Base-by-base conservation (phyloP, 805 yeast genomes). In the Metschnikowia reukaufii region DNA sequence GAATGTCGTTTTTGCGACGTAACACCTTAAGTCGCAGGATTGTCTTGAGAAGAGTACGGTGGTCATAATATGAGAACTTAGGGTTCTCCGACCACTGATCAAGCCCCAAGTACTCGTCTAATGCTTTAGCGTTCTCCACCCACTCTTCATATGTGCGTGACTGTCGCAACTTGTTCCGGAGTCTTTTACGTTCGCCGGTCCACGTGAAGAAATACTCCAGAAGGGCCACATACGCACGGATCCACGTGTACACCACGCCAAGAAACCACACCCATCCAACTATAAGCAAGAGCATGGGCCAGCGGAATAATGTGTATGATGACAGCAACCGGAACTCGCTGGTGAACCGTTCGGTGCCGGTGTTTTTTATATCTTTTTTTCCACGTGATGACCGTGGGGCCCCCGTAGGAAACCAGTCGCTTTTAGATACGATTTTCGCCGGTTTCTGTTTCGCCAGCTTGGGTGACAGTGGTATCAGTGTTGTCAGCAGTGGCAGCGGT, bases 21-120 rank as follows among this genome's bases (percentile, higher is more conserved):
- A 74, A 59, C 2, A 54, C 52, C 33, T 62, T 56, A 42, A 86
- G 61, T 45, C 76, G 70, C 12, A 58, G 50, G 5, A 78, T 71
- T 0, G 83, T 76, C 38, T 77, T 65, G 37, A 71, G 63, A 7
- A 87, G 65, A 0, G 88, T 82, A 32, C 72, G 75, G 64, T 79
- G 82, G 61, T 86, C 92, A 60, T 86, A 86, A 60, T 81, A 83
- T 19, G 81, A 79, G 53, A 83, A 84, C 46, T 71, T 68, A 18
- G 84, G 83, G 50, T 80, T 81, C 7, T 65, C 57, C 38, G 79
- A 76, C 95, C 95, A 86, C 38, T 73, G 69, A 51, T 79, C 80
- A n/a, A 82, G 65, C 5, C 82, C 79, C 27, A 86, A 67, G 56
- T 68, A 76, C 29, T 72, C 64, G 59, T 86, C 94, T 39, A 86